phyloP scores from a whole-genome alignment of 2,329 filamentous ascomycete species.

The Talaromyces sp. region DNA sequence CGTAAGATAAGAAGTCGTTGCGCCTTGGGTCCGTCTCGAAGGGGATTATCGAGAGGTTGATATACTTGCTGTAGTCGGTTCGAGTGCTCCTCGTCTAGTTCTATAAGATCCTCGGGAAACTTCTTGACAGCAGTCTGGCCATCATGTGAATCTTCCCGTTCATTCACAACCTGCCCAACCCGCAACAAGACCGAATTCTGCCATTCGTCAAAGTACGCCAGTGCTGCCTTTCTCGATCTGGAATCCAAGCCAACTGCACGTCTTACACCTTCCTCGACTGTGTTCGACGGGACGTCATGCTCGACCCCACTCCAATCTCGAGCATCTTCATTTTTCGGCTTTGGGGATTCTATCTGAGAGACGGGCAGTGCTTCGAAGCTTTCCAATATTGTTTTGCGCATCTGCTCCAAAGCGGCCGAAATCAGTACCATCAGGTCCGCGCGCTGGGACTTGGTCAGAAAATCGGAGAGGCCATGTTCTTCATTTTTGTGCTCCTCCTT shows the following conservation, averaged over 20 bases:
- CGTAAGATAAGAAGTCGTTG: constrained; percentile 66
- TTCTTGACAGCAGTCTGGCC: constrained; percentile 24
- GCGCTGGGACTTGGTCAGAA: constrained; percentile 41
- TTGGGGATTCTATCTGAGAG: constrained; percentile 22
- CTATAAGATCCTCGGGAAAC: constrained; percentile 22
- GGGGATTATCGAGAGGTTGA: constrained; percentile 57
- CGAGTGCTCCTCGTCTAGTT: constrained; percentile 27
- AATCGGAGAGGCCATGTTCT: constrained; percentile 41
- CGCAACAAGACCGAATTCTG: constrained; percentile 65
- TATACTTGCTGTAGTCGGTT: constrained; percentile 44
- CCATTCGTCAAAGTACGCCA: constrained; percentile 79
- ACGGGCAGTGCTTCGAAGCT: constrained; percentile 31
- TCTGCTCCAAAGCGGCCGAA: constrained; percentile 37
- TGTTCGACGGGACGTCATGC: background rate
- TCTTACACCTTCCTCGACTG: background rate
- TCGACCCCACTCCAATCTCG: background rate
- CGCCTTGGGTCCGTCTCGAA: constrained; percentile 41
- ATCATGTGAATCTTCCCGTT: constrained; percentile 41
- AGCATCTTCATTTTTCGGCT: constrained; percentile 29
- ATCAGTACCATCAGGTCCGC: constrained; percentile 42
- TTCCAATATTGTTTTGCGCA: constrained; percentile 38
- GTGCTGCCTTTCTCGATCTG: constrained; percentile 48
- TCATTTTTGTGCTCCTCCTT: constrained; percentile 17
- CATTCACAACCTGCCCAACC: constrained; percentile 65
- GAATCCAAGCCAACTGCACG: constrained; percentile 5